Evolutionary conservation across 176 grass and related monocot species (phyloP), one percentile per base, ranked within the genome.

Genomic region (Aegilops bicornis): DNA sequence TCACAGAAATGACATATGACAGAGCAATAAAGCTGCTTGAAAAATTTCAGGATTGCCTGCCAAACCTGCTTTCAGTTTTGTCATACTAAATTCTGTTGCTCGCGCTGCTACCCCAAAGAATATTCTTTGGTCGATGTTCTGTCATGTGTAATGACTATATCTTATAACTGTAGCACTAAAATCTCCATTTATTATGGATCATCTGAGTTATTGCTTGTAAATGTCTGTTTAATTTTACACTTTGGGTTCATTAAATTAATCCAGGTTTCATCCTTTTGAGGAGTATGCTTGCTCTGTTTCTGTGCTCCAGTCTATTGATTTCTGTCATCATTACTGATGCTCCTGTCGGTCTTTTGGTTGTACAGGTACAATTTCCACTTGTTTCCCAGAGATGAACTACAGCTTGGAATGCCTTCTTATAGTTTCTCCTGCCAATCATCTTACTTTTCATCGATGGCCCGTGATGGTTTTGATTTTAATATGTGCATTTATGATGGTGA

Each of bases 381-480:
- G 63, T 98, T 98, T 82, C 96, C 96, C 74, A 89, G 96, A 68
- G 93, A 98, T 82, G 91, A 92, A 73, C 82, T 94, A 68, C 89
- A 86, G 43, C 33, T 90, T 56, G 89, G 91, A 82, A 92, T 93
- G 88, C 96, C 96, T 82, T 92, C 96, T 45, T 96, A 95, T 80
- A 96, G 84, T 82, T 98, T 98, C 85, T 92, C 96, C 15, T 98
- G 96, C 89, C 93, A 98, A 47, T 81, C 92, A 77, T 98, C 92
- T 68, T 91, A 90, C 90, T 89, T 98, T 43, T 81, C 86, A 86
- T 91, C 84, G 80, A 87, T 98, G 88, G 96, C 93, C 84, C 90
- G 47, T 81, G 88, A 94, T 91, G 93, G 93, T 66, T 98, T 98
- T 91, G 93, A 98, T 96, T 98, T 98, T 84, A 98, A 98, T 91